These are phyloP conservation scores for Suhomyces wounanorum DNA, from an alignment of 1,139 yeast genomes.

Conservation along the genomic window DNA sequence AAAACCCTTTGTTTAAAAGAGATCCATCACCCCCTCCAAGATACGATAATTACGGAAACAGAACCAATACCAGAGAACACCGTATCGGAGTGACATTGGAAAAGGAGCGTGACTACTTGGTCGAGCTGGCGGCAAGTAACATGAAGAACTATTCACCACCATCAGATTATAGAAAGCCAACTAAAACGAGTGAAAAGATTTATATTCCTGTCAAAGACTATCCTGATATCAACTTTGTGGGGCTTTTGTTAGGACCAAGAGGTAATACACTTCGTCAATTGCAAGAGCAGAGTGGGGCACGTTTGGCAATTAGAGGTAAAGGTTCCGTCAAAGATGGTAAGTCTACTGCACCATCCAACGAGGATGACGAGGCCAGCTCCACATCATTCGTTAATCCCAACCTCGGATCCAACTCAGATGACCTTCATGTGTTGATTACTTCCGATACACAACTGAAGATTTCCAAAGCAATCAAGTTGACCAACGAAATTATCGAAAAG, in stretches of 20 bases:
- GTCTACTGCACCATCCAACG: conserved; percentile 44
- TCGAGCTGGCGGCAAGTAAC: conserved; percentile 68
- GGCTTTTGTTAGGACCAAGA: conserved; percentile 90
- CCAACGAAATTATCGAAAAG: conserved; percentile 76
- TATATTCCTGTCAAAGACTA: conserved; percentile 85
- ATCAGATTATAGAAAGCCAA: conserved; percentile 70
- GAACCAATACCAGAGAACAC: conserved; percentile 80
- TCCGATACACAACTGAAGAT: conserved; percentile 82
- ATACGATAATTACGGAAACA: conserved; percentile 79
- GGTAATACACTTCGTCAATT: conserved; percentile 84
- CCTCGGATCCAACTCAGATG: conserved; percentile 52
- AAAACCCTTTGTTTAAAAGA: conserved; percentile 38
- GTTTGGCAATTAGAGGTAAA: conserved; percentile 83
- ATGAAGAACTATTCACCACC: conserved; percentile 88
- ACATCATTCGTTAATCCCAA: conserved; percentile 28
- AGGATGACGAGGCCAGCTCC: conserved; percentile 22
- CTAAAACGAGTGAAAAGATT: conserved; percentile 73
- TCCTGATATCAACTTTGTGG: conserved; percentile 92
- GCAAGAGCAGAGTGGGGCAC: conserved; percentile 84
- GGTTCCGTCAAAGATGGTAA: conserved; percentile 96
- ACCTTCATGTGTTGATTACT: conserved; percentile 83
- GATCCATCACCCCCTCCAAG: conserved; percentile 94
- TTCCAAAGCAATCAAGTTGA: conserved; percentile 70
- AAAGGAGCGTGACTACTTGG: conserved; percentile 75
- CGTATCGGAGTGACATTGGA: conserved; percentile 65